A percentile compares a stretch with the other conserved stretches of the same genome.
Evolutionary conservation across 805 yeast species (phyloP).

Genomic region (Teunomyces barrocoloradensis): DNA sequence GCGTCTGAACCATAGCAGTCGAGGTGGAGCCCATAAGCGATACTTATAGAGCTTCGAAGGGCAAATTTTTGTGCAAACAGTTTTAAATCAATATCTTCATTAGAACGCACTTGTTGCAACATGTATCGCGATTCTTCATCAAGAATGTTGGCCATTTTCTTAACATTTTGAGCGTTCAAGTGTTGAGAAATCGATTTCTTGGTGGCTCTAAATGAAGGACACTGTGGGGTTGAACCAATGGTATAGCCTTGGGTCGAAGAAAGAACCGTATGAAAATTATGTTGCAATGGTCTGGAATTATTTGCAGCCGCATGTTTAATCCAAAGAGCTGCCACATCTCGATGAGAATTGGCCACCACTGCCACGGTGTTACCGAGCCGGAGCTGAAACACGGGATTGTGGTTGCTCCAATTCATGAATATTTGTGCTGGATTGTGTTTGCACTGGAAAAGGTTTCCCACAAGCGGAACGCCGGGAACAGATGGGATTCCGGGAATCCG

Average conservation of each 20-base stretch:
- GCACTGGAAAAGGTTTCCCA: slow-evolving; percentile 50
- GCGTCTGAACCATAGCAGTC: slow-evolving; percentile 39
- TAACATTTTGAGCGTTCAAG: slow-evolving; percentile 39
- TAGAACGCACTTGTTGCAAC: slow-evolving; percentile 13
- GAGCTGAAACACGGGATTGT: slow-evolving; percentile 57
- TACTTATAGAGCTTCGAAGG: slow-evolving; percentile 45
- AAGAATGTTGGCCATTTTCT: slow-evolving; percentile 30
- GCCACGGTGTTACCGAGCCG: slow-evolving; percentile 56
- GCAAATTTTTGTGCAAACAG: slow-evolving; percentile 48
- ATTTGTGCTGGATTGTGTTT: slow-evolving; percentile 48
- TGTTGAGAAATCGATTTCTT: slow-evolving; percentile 48
- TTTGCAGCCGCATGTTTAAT: slow-evolving; percentile 43
- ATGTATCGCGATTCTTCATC: slow-evolving; percentile 34
- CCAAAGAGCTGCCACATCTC: slow-evolving; percentile 56
- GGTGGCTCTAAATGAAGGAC: slow-evolving; percentile 43
- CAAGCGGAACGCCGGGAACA: slow-evolving; percentile 48
- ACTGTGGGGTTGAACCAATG: slow-evolving; percentile 63
- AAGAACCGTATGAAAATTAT: slow-evolving; percentile 66
- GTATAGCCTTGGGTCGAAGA: slow-evolving; percentile 57
- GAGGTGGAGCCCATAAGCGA: slow-evolving; percentile 53
- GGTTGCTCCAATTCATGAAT: slow-evolving; percentile 45
- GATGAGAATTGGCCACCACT: slow-evolving; percentile 66
- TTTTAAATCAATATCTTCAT: slow-evolving; percentile 39
- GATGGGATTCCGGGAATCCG: slow-evolving; percentile 37
- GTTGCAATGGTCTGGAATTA: slow-evolving; percentile 64